Conservation (phyloP, 495 filamentous ascomycete genomes). For the Aspergillus affinis region DNA sequence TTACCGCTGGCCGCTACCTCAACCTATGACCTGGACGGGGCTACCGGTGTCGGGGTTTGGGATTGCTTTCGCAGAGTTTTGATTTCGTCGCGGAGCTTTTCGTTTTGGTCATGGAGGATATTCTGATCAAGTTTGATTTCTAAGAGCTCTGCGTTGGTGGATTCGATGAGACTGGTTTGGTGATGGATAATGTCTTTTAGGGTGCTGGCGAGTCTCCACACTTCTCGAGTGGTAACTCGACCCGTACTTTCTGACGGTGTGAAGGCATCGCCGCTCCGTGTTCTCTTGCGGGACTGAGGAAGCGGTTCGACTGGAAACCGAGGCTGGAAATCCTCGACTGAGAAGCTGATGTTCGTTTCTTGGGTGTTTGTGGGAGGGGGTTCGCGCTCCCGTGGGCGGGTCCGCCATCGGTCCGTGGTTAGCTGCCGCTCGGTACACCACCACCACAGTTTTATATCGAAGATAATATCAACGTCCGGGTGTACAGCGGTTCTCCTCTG, state of each 20-base stretch:
- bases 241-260: conserved; percentile 12
- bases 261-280: conserved; percentile 12
- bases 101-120: too few relatives aligned
- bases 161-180: conserved; percentile 17
- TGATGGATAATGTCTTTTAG: conserved; percentile 17
- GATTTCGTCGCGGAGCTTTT: conserved; percentile 19
- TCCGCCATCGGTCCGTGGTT: too few relatives aligned
- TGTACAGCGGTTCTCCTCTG: too few relatives aligned
- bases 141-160: conserved; percentile 17
- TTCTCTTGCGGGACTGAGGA: conserved; percentile 12
- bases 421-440: too few relatives aligned
- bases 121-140: conserved; percentile 23
- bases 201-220: conserved; percentile 20
- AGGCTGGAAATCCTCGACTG: too few relatives aligned
- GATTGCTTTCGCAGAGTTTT: conserved; percentile 13
- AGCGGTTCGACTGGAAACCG: too few relatives aligned
- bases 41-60: conserved; percentile 7
- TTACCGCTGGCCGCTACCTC: conserved; percentile 3
- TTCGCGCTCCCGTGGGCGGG: too few relatives aligned
- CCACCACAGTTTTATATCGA: neutral
- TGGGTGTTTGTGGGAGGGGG: too few relatives aligned
- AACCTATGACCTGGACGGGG: conserved; percentile 7
- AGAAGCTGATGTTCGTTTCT: too few relatives aligned
- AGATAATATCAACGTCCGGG: neutral
- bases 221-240: conserved; percentile 24